Base-by-base conservation (phyloP, 257 asterid genomes). In the Nicotiana paniculata region DNA sequence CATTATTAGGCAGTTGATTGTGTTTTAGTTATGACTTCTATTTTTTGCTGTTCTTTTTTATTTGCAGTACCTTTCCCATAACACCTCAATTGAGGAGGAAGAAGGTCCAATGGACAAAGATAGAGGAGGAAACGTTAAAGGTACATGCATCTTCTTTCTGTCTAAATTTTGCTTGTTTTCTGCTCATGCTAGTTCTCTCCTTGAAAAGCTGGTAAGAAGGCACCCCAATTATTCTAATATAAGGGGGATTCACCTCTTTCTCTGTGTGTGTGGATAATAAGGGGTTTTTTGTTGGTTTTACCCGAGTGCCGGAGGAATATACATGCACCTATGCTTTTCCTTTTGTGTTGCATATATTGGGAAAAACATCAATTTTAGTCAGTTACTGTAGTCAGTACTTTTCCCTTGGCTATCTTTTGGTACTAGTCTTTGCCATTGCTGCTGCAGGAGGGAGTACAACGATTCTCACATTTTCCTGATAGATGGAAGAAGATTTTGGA, bases 61-160 rank as follows among this genome's bases (percentile, higher is more conserved):
- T 61, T 39, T 88, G 90, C 96, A 92, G 98, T 78, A 43, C 83
- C 35, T 57, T 37, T 62, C 89, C 87, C 21, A 86, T 86, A 77
- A 55, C 74, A 83, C 87, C 87, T 84, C 87, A 51, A 54, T 6
- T 24, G 84, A 91, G 89, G 83, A 85, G 91, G 86, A 87, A 77
- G 84, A 83, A 76, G 81, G n/a, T 81, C 72, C 89, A 79, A 6
- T 92, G 98, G 96, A 91, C 95, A 30, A 85, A 75, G 54, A 84
- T 6, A 84, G 97, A 93, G 86, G 97, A 89, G 87, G 89, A 92
- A 28, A 86, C 46, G 81, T 69, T 93, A 57, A 85, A 88, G 98
- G 98, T 93, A 85, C 21, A 24, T 11, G 76, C 26, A 80, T 58
- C 30, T 79, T 65, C 46, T 64, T 67, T 64, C 26, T 24, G 74